Evolutionary conservation across 495 filamentous ascomycete species (phyloP), one percentile per base, ranked within the genome.

Genomic region (Aspergillus carlsbadensis): DNA sequence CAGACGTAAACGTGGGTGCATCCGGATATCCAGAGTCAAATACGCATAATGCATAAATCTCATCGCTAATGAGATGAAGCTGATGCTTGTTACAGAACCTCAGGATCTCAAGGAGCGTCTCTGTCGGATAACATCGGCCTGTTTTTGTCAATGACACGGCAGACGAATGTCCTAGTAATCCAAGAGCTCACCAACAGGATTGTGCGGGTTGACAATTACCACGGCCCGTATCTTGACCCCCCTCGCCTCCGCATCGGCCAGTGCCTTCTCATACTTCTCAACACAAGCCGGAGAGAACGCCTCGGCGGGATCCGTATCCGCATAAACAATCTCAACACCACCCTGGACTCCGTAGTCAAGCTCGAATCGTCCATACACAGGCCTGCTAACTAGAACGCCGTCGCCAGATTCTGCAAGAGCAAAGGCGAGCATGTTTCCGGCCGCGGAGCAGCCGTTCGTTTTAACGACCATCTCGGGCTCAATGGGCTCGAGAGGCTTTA

Each of bases 11-110:
- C 1, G 68, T 65, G 8, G 70, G 55, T n/a, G 72, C 70, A 0
- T 60, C 45, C 5, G 65, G 59, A 22, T 72, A 60, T 6, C 68
- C 66, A 0, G 69, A 62, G 17, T 71, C 69, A 59, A 77, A 86
- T 0, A 82, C 71, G 15, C 72, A 80, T 4, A 81, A 68, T 5
- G 81, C 84, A 62, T 86, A 86, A 5, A 87, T 73, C 59, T 87
- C 84, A 56, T 87, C 84, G 43, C 76, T 78, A 35, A 87, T 78
- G 6, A 87, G 62, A 61, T 87, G 84, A 11, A 87, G 73, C 17
- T 65, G 60, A 50, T 84, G 66, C 36, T 74, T 70, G 8, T 76
- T 64, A 51, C 84, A 87, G 42, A 86, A 72, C 6, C 65, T 66
- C 63, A 83, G 68, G 33, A 83, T 73, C 20, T 63, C 78, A 18